These are phyloP conservation scores for Luvunga scandens DNA, from an alignment of 345 rosid species.

Conservation along the genomic window DNA sequence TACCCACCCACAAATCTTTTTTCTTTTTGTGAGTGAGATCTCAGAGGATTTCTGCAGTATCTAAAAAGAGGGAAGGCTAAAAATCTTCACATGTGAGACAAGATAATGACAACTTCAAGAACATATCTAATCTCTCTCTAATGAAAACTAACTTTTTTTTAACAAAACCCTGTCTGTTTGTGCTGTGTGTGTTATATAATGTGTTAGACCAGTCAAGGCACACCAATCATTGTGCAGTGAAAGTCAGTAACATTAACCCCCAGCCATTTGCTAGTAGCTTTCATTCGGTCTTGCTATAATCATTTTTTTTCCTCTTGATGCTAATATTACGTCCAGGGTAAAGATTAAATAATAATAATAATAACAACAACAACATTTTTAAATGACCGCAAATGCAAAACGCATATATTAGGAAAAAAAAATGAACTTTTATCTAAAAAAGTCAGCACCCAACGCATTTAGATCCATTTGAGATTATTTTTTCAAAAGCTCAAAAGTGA, in stretches of 20 bases:
- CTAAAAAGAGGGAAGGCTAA: neutral
- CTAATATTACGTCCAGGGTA: too few relatives aligned
- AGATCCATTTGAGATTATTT: too few relatives aligned
- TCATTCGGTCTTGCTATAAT: too few relatives aligned
- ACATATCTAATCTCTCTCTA: neutral
- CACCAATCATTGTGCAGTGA: constrained; percentile 8
- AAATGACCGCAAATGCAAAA: too few relatives aligned
- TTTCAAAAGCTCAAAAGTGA: too few relatives aligned
- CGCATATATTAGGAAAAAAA: too few relatives aligned
- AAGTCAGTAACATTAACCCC: neutral
- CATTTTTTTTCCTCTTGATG: too few relatives aligned
- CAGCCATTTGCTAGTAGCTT: neutral
- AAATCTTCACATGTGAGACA: neutral
- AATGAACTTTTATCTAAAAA: too few relatives aligned
- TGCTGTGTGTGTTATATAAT: neutral
- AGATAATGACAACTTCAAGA: constrained; percentile 5
- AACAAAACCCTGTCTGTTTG: neutral
- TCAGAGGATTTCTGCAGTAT: neutral
- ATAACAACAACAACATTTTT: too few relatives aligned
- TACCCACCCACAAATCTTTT: neutral
- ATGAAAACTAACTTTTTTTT: too few relatives aligned
- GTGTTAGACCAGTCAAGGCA: constrained; percentile 9
- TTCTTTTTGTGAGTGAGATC: neutral
- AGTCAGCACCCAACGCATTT: too few relatives aligned
- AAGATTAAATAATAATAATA: too few relatives aligned